Base-by-base conservation (phyloP, 257 asterid species). In the Perilla frutescens region DNA sequence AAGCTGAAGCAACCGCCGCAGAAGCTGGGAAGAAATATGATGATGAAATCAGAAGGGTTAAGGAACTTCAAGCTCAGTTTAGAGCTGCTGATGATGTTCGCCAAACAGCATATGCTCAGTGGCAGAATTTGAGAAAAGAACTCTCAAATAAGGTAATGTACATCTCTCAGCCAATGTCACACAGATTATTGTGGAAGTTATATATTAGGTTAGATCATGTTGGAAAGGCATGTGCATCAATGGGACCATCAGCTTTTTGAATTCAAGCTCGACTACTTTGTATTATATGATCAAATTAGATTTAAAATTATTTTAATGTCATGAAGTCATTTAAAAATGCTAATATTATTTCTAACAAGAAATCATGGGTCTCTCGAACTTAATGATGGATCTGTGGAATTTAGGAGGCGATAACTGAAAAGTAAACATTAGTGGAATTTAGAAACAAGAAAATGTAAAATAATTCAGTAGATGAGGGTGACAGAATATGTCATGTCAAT, bases 11-110 rank as follows among this genome's bases (percentile, higher is more conserved):
- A 8, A 79, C 84, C 75, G 92, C 84, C 29, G 66, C 76, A 70
- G 90, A 83, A 72, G 91, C 90, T 5, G 88, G 76, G 74, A 87
- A 65, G 73, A 88, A 80, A 80, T 89, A 82, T 70, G 93, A 89
- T 15, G 90, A 78, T 41, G 98, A 90, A 77, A 82, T 77, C 78
- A 81, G 73, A 68, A 85, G 77, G 82, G 77, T 91, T 67, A 86
- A 70, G 87, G 98, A 95, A 65, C 84, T 92, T 72, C 91, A 84
- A 78, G 77, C 78, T 58, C 91, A 78, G 77, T 86, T 84, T 77
- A 85, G 83, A 68, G 96, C 86, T 74, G 99, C 99, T 50, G 80
- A 90, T 85, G 96, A 84, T 66, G 82, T 85, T 82, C 98, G 98
- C 63, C 98, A 95, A 81, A 90, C 76, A 48, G 96, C 98, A 70